Conservation (phyloP, 352 stramenopile genomes). For the Globisporangium cederbergense region DNA sequence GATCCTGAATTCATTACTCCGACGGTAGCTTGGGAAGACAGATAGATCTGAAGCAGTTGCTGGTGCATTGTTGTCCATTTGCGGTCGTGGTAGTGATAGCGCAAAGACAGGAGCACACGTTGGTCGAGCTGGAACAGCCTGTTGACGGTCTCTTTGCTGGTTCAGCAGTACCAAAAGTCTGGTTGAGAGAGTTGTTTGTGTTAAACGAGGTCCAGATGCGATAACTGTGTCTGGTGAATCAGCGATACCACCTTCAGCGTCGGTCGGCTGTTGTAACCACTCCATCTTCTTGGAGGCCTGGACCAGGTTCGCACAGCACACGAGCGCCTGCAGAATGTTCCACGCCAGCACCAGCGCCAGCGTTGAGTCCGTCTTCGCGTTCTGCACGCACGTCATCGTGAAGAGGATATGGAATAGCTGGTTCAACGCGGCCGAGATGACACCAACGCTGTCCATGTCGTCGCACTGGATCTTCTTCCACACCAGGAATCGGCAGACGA, state of each 20-base stretch:
- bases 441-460: background rate
- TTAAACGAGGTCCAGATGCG: background rate
- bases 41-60: background rate
- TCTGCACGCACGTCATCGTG: background rate
- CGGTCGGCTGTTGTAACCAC: too few relatives aligned
- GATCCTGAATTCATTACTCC: background rate
- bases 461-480: slow-evolving; percentile 1
- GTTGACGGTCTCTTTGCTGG: background rate
- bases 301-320: background rate
- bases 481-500: background rate
- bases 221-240: too few relatives aligned
- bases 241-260: too few relatives aligned
- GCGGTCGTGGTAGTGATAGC: background rate
- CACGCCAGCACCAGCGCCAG: background rate
- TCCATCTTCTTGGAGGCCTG: background rate
- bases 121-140: background rate
- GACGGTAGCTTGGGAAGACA: background rate
- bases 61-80: background rate
- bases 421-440: background rate
- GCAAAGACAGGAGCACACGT: background rate
- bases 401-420: slow-evolving; percentile 1
- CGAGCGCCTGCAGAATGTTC: background rate
- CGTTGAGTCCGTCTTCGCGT: background rate
- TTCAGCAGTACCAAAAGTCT: background rate
- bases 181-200: background rate